phyloP scores from a whole-genome alignment of 2,329 filamentous ascomycete species.

The Colletotrichum simmondsii region DNA sequence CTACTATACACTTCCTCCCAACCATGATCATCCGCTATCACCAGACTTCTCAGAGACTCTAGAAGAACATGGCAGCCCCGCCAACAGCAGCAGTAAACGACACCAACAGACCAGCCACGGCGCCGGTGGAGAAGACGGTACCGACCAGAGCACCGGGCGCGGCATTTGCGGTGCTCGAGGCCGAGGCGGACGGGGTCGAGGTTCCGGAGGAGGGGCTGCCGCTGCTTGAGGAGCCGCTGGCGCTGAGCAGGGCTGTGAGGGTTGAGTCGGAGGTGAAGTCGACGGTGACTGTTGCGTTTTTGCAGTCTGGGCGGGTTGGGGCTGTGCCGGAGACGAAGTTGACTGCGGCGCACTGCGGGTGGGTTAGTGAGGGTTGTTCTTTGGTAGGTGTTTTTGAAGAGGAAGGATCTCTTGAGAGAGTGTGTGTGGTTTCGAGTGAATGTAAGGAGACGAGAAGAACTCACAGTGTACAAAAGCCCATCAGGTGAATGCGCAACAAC shows the following conservation, averaged over 20 bases:
- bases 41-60: background rate
- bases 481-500: slow-evolving; percentile 64
- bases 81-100: slow-evolving; percentile 29
- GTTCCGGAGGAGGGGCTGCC: background rate
- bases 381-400: background rate
- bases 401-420: too few relatives aligned
- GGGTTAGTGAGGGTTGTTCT: slow-evolving; percentile 10
- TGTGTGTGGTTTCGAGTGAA: too few relatives aligned
- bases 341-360: slow-evolving; percentile 62
- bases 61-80: slow-evolving; percentile 32
- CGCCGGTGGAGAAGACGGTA: slow-evolving; percentile 2
- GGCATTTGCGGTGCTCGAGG: slow-evolving; percentile 9
- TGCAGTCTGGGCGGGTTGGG: slow-evolving; percentile 45
- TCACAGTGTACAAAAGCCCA: slow-evolving; percentile 67
- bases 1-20: background rate
- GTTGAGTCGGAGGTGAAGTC: slow-evolving; percentile 44
- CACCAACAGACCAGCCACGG: background rate
- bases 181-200: background rate
- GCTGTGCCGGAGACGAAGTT: slow-evolving; percentile 62
- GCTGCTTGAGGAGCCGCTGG: slow-evolving; percentile 4
- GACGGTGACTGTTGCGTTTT: slow-evolving; percentile 44
- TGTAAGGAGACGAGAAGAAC: slow-evolving; percentile 24
- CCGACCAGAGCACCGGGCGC: background rate
- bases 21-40: background rate
- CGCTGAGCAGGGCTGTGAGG: slow-evolving; percentile 47